A percentile compares a stretch with the other conserved stretches of the same genome.
Evolutionary conservation across 768 basidiomycete genomes (phyloP).

Genomic region (Leccinellum rugosiceps): DNA sequence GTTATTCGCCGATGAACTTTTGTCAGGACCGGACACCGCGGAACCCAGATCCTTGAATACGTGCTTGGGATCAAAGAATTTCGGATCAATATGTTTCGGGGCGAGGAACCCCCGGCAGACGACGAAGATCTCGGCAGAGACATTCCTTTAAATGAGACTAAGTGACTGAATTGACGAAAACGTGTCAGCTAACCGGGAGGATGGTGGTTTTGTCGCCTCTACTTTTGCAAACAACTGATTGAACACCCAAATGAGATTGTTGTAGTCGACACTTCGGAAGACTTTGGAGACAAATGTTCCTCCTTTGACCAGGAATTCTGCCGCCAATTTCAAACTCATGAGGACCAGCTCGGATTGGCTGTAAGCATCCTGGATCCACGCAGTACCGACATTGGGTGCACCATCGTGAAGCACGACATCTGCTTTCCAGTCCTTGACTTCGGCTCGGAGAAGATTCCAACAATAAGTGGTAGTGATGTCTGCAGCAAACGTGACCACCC

Average conservation of each 20-base stretch:
- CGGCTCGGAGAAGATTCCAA: constrained; percentile 77
- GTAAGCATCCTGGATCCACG: constrained; percentile 99
- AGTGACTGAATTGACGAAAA: neutral
- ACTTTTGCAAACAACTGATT: constrained; percentile 93
- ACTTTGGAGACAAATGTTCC: constrained; percentile 98
- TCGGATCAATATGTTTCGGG: constrained; percentile 94
- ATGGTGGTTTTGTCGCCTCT: constrained; percentile 98
- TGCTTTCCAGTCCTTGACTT: constrained; percentile 98
- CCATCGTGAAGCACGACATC: constrained; percentile 98
- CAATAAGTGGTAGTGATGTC: constrained; percentile 95
- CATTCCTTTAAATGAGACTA: constrained; percentile 58
- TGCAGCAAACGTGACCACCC: constrained; percentile 84
- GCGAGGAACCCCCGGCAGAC: constrained; percentile 94
- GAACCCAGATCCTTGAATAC: constrained; percentile 91
- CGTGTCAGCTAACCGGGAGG: constrained; percentile 68
- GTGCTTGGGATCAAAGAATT: constrained; percentile 95
- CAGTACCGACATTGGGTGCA: constrained; percentile 98
- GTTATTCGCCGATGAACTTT: constrained; percentile 59
- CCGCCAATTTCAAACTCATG: constrained; percentile 91
- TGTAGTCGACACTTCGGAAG: constrained; percentile 97
- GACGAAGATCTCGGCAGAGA: constrained; percentile 99
- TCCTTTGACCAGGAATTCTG: constrained; percentile 89
- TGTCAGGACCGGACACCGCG: constrained; percentile 41
- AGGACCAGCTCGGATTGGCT: constrained; percentile 95
- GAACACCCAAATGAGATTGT: constrained; percentile 98